Percentiles rank a stretch among this genome's conserved stretches.
These are phyloP conservation scores for Fraxinus albicans DNA, from an alignment of 305 asterid species.

Conservation along the genomic window DNA sequence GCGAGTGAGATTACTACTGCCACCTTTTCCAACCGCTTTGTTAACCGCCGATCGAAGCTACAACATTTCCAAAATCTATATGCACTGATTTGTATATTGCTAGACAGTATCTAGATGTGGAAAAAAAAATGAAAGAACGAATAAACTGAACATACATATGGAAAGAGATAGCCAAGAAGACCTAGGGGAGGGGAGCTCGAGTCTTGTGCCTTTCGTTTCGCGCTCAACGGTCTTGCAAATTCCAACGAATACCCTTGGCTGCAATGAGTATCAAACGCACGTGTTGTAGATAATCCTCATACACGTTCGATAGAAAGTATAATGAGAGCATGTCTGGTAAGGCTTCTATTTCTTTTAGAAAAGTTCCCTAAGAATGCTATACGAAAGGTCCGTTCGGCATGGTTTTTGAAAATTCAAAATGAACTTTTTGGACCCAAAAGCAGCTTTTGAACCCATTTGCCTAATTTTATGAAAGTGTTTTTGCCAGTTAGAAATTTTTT, in stretches of 20 bases:
- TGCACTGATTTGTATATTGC: constrained; percentile 14
- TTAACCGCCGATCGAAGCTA: constrained; percentile 86
- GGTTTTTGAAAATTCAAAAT: too few species aligned
- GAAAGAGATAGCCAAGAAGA: constrained; percentile 9
- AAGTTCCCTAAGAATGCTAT: neutral
- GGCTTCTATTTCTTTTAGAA: neutral
- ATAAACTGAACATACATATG: constrained; percentile 14
- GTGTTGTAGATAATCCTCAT: neutral
- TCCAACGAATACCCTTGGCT: constrained; percentile 16
- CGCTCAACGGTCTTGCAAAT: constrained; percentile 29
- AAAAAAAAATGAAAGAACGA: constrained; percentile 2
- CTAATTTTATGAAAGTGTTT: too few species aligned
- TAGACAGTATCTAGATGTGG: neutral
- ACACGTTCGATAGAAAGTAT: neutral
- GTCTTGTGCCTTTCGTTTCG: constrained; percentile 49
- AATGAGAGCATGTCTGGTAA: neutral
- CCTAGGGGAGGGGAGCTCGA: constrained; percentile 28
- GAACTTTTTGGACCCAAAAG: too few species aligned
- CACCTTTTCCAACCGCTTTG: constrained; percentile 85
- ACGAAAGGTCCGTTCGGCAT: too few species aligned
- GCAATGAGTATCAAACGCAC: too few species aligned
- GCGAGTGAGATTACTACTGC: constrained; percentile 42
- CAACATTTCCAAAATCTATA: constrained; percentile 44
- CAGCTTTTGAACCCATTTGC: too few species aligned
- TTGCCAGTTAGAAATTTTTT: too few species aligned